Base-by-base conservation (phyloP, 139 green algal genomes). In the Ettlia oleoabundans region DNA sequence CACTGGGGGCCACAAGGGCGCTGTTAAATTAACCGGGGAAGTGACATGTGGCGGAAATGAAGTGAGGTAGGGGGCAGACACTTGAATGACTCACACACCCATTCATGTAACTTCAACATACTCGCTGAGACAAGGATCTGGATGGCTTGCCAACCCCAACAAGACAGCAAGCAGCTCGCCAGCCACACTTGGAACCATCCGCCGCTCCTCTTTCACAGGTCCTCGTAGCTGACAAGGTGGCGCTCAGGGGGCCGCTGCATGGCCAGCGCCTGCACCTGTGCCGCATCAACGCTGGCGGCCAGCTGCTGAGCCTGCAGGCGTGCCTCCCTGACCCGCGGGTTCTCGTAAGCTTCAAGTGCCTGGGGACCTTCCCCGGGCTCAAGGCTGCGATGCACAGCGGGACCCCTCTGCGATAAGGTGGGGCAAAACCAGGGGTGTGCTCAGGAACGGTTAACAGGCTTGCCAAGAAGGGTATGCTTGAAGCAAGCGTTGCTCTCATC, bases 221-320 rank as follows among this genome's bases (percentile, higher is more conserved):
- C 86, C 47, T 90, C 86, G 53, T 90, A 90, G 42, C 37, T 75
- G 32, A 90, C 86, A 33, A 90, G 53, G 35, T 64, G 30, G 15
- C 86, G 76, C 47, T 64, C 26, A 8, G 86, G 85, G 21, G 78
- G 70, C 42, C 62, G 79, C 58, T 24, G 38, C 75, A 81, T 81
- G 10, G 75, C 55, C 55, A 71, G 72, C 22, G 47, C 72, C 62
- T 73, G 61, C 19, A 82, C 62, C 74, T 80, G 74, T 55, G 69
- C 58, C 28, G 24, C 51, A 51, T 79, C 72, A 61, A 74, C 51
- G 2, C 5, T 28, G 0, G 47, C 79, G 21, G 79, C 79, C 43
- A 71, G 32, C 66, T 71, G 55, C 70, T 84, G 55, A 2, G 55
- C 68, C 68, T 80, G 74, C 74, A 80, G 38, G 37, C 74, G 74